Evolutionary conservation across 1,139 yeast genomes (phyloP).

Genomic region (Nakaseomyces delphensis): DNA sequence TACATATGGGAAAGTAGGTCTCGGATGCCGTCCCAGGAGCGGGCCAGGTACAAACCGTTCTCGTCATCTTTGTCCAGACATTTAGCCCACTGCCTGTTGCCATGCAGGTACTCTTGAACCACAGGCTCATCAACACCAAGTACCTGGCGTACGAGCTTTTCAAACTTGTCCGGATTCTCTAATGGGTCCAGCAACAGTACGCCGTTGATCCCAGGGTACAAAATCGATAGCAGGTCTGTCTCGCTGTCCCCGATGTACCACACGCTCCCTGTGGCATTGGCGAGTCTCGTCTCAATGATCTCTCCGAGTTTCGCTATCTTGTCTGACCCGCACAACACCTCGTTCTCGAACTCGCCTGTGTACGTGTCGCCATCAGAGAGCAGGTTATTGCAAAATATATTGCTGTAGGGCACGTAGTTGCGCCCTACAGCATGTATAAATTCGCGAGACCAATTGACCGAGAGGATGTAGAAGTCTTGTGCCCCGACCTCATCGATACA

Average conservation of each 20-base stretch:
- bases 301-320: slow-evolving; percentile 16
- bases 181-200: slow-evolving; percentile 21
- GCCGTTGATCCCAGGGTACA: slow-evolving; percentile 26
- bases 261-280: not conserved
- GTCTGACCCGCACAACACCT: slow-evolving; percentile 26
- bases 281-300: slow-evolving; percentile 4
- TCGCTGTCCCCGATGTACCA: slow-evolving; percentile 32
- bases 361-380: slow-evolving; percentile 12
- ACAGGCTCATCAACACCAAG: slow-evolving; percentile 12
- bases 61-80: slow-evolving; percentile 1
- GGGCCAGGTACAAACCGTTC: slow-evolving; percentile 2
- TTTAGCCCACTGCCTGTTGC: not conserved
- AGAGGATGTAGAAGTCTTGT: slow-evolving; percentile 18
- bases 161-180: slow-evolving; percentile 23
- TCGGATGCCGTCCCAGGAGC: slow-evolving; percentile 7
- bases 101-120: not conserved
- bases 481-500: not conserved
- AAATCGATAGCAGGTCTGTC: slow-evolving; percentile 24
- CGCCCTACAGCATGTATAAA: too few relatives aligned
- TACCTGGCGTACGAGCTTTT: slow-evolving; percentile 13
- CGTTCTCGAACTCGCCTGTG: slow-evolving; percentile 24
- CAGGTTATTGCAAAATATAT: slow-evolving; percentile 24
- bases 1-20: not conserved
- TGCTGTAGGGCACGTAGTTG: slow-evolving; percentile 3
- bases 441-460: slow-evolving; percentile 29